These are phyloP conservation scores for Polytrichum commune DNA, from an alignment of 225 moss, liverwort and hornwort species.

Conservation along the genomic window DNA sequence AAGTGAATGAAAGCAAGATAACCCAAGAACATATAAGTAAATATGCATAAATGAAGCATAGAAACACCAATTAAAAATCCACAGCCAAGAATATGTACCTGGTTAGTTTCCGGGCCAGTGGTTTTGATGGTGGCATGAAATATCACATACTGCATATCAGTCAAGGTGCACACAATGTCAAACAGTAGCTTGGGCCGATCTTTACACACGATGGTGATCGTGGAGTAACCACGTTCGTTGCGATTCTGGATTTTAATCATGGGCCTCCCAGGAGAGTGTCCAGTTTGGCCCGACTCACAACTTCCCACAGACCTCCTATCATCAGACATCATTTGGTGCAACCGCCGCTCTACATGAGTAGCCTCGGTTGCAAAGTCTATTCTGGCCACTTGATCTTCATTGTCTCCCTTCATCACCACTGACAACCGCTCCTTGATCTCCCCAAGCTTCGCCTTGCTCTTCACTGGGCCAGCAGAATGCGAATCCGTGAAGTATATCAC, in stretches of 20 bases:
- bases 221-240: slow-evolving; percentile 41
- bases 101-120: slow-evolving; percentile 29
- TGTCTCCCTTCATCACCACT: slow-evolving; percentile 41
- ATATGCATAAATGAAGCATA: no score
- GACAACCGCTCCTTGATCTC: slow-evolving; percentile 32
- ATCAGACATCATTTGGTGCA: slow-evolving; percentile 52
- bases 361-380: slow-evolving; percentile 38
- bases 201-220: slow-evolving; percentile 42
- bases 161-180: slow-evolving; percentile 53
- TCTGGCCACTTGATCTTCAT: slow-evolving; percentile 28
- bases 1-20: no score
- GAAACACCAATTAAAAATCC: no score
- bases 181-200: slow-evolving; percentile 56
- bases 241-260: slow-evolving; percentile 34
- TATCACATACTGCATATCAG: slow-evolving; percentile 60
- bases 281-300: slow-evolving; percentile 7
- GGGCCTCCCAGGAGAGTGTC: neutral
- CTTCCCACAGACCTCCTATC: slow-evolving; percentile 14
- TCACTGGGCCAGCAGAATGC: slow-evolving; percentile 27
- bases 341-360: slow-evolving; percentile 44
- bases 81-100: slow-evolving; percentile 7
- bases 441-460: slow-evolving; percentile 17
- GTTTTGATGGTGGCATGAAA: slow-evolving; percentile 53
- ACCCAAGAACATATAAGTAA: no score
- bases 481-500: slow-evolving; percentile 50